Conservation (phyloP, 2,329 filamentous ascomycete species). For the Aschersonia sp. region DNA sequence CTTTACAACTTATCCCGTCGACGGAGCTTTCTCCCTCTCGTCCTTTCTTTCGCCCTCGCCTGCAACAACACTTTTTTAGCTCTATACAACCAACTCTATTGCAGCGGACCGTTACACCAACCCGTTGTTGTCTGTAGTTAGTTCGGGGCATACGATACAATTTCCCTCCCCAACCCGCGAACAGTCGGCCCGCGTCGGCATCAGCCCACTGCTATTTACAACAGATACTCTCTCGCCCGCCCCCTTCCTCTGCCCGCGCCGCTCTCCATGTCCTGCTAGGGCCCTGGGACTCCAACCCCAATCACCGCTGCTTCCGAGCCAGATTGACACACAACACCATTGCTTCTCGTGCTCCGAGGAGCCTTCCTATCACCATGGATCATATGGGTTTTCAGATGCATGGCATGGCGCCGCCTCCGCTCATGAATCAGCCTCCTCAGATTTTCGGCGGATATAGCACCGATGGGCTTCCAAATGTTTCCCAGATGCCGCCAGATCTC, state of each 20-base stretch:
- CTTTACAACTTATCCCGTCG: not conserved
- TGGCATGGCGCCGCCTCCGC: slow-evolving; percentile 36
- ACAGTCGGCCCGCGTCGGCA: not conserved
- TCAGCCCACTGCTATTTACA: not conserved
- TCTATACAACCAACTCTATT: not conserved
- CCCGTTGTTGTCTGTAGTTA: not conserved
- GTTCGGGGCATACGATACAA: not conserved
- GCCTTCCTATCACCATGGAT: slow-evolving; percentile 15
- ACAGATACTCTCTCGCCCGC: not conserved
- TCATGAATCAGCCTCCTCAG: slow-evolving; percentile 54
- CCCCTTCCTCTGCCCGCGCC: not conserved
- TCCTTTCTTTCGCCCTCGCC: not conserved
- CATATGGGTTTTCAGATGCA: slow-evolving; percentile 45
- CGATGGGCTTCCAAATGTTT: slow-evolving; percentile 41
- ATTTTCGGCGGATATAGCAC: slow-evolving; percentile 50
- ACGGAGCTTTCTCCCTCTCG: not conserved
- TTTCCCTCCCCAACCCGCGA: not conserved
- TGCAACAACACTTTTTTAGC: not conserved
- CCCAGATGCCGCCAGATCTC: slow-evolving; percentile 40
- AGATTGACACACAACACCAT: not conserved
- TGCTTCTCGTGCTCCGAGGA: not conserved
- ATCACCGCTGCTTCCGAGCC: not conserved
- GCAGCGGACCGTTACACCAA: not conserved
- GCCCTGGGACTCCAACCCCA: not conserved
- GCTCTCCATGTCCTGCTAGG: not conserved